These are phyloP conservation scores for Canavalia ensiformis DNA, from an alignment of 306 rosid species.

Conservation along the genomic window DNA sequence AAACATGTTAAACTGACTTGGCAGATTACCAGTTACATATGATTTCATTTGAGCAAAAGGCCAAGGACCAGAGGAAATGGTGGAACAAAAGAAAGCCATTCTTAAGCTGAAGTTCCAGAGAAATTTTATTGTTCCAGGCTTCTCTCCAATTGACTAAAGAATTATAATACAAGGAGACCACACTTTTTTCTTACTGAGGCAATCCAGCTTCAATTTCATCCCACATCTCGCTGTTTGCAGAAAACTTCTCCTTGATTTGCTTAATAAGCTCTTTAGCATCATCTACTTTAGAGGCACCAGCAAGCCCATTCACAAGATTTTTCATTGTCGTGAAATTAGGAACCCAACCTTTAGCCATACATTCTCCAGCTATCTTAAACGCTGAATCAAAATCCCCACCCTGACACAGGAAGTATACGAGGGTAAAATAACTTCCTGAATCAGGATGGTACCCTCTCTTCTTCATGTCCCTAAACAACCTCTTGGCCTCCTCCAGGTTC, in stretches of 20 bases:
- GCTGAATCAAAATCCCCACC: constrained; percentile 72
- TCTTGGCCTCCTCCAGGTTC: constrained; percentile 71
- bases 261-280: constrained; percentile 71
- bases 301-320: constrained; percentile 78
- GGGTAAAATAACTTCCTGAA: constrained; percentile 59
- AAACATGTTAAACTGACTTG: constrained; percentile 27
- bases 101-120: constrained; percentile 9
- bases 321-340: constrained; percentile 75
- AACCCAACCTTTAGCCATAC: constrained; percentile 77
- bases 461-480: constrained; percentile 64
- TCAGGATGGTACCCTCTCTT: constrained; percentile 61
- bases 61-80: constrained; percentile 21
- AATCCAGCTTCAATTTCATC: constrained; percentile 74
- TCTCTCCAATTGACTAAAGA: constrained; percentile 25
- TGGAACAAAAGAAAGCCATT: constrained; percentile 37
- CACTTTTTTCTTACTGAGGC: constrained; percentile 53
- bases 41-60: constrained; percentile 21
- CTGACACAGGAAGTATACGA: constrained; percentile 61
- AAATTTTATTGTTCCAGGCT: constrained; percentile 18
- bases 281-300: constrained; percentile 59
- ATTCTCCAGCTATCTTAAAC: constrained; percentile 55
- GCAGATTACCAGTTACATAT: constrained; percentile 7
- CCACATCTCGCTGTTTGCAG: constrained; percentile 68
- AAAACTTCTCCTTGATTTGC: constrained; percentile 69
- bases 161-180: constrained; percentile 20